These are phyloP conservation scores for Candida frijolesensis DNA, from an alignment of 1,139 yeast genomes.

Conservation along the genomic window DNA sequence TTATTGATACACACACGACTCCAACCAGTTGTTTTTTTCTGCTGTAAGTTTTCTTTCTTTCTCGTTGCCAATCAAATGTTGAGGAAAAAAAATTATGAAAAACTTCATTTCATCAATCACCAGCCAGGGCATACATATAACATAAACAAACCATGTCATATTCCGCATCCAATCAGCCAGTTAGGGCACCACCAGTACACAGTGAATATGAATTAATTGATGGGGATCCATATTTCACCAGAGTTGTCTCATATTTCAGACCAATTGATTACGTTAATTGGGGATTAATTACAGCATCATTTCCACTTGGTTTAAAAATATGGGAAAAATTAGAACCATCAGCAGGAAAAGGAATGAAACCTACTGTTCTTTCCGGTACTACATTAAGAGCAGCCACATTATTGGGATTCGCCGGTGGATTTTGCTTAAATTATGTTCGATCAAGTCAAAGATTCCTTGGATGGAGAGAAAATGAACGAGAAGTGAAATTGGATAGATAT, in stretches of 20 bases:
- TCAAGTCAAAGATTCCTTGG: conserved; percentile 80
- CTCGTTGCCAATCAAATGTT: conserved; percentile 15
- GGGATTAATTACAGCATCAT: conserved; percentile 66
- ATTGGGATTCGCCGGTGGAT: conserved; percentile 73
- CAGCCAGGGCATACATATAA: background rate
- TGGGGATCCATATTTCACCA: conserved; percentile 73
- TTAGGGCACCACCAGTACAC: conserved; percentile 46
- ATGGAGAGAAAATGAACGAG: conserved; percentile 70
- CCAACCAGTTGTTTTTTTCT: background rate
- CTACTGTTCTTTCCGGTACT: conserved; percentile 54
- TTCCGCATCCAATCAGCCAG: conserved; percentile 42
- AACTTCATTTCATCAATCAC: background rate
- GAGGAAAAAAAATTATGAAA: conserved; percentile 11
- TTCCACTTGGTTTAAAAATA: conserved; percentile 60
- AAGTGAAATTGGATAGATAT: conserved; percentile 71
- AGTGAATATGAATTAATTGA: conserved; percentile 63
- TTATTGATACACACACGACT: background rate
- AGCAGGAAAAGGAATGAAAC: conserved; percentile 60
- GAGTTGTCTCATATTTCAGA: conserved; percentile 76
- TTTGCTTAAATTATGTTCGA: conserved; percentile 64
- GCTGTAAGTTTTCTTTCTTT: background rate
- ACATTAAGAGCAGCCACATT: conserved; percentile 61
- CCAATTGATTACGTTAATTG: conserved; percentile 64
- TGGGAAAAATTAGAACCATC: conserved; percentile 68
- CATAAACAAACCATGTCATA: conserved; percentile 32